Base-by-base conservation (phyloP, 768 basidiomycete genomes). In the Russula olivacea region DNA sequence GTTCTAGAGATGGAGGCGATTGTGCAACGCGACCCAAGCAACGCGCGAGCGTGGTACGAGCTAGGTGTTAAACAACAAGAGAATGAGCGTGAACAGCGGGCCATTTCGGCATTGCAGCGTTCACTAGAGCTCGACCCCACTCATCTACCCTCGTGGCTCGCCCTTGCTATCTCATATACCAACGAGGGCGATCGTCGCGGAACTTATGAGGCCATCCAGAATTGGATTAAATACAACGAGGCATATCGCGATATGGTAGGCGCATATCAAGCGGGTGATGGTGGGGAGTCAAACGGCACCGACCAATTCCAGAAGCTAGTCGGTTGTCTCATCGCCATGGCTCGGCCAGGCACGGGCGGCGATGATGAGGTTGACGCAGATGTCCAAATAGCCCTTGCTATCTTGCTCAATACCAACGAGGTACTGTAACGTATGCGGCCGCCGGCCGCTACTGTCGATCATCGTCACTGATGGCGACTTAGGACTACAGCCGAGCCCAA, bases 11-110 rank as follows among this genome's bases (percentile, higher is more conserved):
- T 93, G 14, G 96, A 99, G 76, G 96, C 96, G 8, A 81, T 81
- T 28, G 93, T 96, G 15, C 91, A 96, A 71, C 82, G 80, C 45
- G 82, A 93, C 69, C 85, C 87, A 64, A 76, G 72, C 10, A 82
- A 89, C 68, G 85, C 89, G 4, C 67, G 75, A 40, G 88, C 87
- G 10, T 99, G 97, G 97, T 95, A 83, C 71, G 83, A 89, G 67
- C 86, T 98, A 55, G 97, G 97, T 28, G 87, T 99, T 54, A 94
- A 91, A 74, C 97, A 98, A 71, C 97, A 99, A 74, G 95, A 97
- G 75, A 97, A 95, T 72, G 97, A 99, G 73, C 86, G 95, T 17
- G 97, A 99, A 75, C 80, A 82, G 9, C 87, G 92, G 69, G 97
- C 97, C 4, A 82, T 98, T 47, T 81, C 86, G 59, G 97, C 97